Evolutionary conservation across 164 flowering plant genomes (phyloP), one percentile per base, ranked within the genome.

Genomic region (Dillenia turbinata): DNA sequence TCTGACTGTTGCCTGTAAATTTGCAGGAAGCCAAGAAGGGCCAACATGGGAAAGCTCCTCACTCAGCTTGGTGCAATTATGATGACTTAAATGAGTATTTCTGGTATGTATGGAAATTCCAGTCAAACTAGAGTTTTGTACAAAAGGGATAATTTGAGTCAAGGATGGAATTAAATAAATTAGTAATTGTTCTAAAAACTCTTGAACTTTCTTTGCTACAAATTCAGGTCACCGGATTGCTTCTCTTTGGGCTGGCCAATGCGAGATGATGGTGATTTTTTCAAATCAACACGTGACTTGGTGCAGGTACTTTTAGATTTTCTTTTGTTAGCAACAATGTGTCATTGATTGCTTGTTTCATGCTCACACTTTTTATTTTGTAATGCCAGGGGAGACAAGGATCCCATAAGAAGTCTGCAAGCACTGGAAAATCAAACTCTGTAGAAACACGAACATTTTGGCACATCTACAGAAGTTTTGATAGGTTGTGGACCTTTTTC

Each of bases 161-260:
- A 47, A 51, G 56, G 22, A 19, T 19, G 22, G 22, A 19, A 19
- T 19, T 19, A 19, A 19, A 19, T 19, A 19, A 19, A 19, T 19
- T 19, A 19, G 22, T 19, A 19, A 19, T 19, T 19, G 22, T 19
- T 19, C 22, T 19, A 19, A 19, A 19, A 19, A 19, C 22, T 19
- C 51, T 49, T 48, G 8, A 16, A 59, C 26, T 17, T 17, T 49
- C 4, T n/a, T 33, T 59, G 12, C 55, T 52, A 22, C 44, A 44
- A 16, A 17, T 69, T 49, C 71, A 95, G 99, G 99, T 87, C 90
- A 1, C 46, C 87, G 51, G 90, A 85, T 69, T 95, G 99, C 78
- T 95, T 95, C 73, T 75, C 85, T 57, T 78, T 95, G 77, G 99
- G 99, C 22, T 95, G 99, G 99, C 99, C 99, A 2, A 92, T 95